Evolutionary conservation across 257 asterid species (phyloP).

Genomic region (Solanum rostratum): DNA sequence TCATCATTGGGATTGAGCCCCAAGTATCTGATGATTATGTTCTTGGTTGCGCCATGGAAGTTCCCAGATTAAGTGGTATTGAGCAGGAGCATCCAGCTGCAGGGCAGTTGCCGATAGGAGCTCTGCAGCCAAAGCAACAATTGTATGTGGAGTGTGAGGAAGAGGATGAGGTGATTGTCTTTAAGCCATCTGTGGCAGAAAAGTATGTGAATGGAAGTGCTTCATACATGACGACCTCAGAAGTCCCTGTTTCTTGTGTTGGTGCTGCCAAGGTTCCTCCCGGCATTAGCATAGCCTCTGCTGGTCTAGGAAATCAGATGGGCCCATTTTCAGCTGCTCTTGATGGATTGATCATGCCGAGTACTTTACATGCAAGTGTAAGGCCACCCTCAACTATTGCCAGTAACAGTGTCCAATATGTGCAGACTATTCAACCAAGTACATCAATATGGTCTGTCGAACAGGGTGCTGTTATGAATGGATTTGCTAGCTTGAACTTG

Average conservation of each 20-base stretch:
- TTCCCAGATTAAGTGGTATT: slow-evolving; percentile 11
- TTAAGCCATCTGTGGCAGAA: slow-evolving; percentile 63
- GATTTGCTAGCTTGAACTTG: slow-evolving; percentile 40
- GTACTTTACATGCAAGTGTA: slow-evolving; percentile 17
- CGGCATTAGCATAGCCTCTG: slow-evolving; percentile 15
- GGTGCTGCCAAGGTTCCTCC: slow-evolving; percentile 2
- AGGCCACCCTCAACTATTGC: slow-evolving; percentile 18
- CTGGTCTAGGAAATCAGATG: slow-evolving; percentile 24
- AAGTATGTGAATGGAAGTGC: slow-evolving; percentile 38
- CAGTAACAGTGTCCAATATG: slow-evolving; percentile 25
- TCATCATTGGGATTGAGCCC: slow-evolving; percentile 60
- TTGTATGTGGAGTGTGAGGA: slow-evolving; percentile 38
- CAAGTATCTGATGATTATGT: slow-evolving; percentile 39
- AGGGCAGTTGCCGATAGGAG: slow-evolving; percentile 10
- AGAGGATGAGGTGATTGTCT: slow-evolving; percentile 90
- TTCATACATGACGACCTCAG: slow-evolving; percentile 18
- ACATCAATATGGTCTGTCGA: slow-evolving; percentile 42
- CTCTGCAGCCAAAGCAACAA: slow-evolving; percentile 22
- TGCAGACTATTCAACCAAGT: slow-evolving; percentile 33
- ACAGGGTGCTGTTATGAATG: slow-evolving; percentile 32
- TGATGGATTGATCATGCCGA: slow-evolving; percentile 30
- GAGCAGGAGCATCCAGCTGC: slow-evolving; percentile 16
- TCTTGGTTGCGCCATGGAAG: slow-evolving; percentile 17
- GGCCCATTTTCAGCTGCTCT: slow-evolving; percentile 27
- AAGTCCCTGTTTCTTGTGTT: not conserved